Conservation (phyloP, 1,284 basidiomycete species). For the Ganoderma leucocontextum region DNA sequence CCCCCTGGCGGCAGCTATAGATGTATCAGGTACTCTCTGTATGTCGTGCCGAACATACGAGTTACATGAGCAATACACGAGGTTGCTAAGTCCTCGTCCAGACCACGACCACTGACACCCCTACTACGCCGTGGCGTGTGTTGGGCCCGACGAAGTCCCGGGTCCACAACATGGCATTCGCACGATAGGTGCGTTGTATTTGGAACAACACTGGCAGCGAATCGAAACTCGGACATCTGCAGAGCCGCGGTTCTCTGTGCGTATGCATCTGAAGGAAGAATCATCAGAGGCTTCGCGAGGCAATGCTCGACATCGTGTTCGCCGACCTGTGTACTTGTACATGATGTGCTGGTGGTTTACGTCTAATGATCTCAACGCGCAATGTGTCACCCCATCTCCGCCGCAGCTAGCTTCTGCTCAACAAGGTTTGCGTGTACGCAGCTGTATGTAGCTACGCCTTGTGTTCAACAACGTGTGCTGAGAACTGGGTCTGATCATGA, state of each 20-base stretch:
- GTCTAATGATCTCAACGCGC: background rate
- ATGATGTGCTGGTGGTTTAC: background rate
- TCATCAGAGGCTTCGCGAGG: background rate
- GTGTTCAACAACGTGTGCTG: background rate
- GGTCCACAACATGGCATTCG: too few species aligned
- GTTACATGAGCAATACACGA: background rate
- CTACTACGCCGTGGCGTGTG: background rate
- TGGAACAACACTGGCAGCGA: background rate
- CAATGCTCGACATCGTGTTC: constrained; percentile 4
- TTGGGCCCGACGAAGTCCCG: too few species aligned
- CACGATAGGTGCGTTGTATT: background rate
- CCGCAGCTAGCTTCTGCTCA: background rate
- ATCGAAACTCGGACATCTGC: background rate
- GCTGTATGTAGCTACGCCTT: too few species aligned
- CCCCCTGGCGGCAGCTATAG: background rate
- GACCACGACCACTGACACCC: background rate
- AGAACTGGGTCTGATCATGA: background rate
- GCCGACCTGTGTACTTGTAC: background rate
- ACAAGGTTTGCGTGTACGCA: background rate
- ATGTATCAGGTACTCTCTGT: background rate
- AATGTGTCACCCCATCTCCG: background rate
- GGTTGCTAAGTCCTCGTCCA: background rate
- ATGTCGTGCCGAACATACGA: background rate
- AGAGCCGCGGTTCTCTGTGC: background rate
- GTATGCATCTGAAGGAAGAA: background rate